Conservation (phyloP, 1,139 yeast genomes). For the Blastobotrys aristatus region DNA sequence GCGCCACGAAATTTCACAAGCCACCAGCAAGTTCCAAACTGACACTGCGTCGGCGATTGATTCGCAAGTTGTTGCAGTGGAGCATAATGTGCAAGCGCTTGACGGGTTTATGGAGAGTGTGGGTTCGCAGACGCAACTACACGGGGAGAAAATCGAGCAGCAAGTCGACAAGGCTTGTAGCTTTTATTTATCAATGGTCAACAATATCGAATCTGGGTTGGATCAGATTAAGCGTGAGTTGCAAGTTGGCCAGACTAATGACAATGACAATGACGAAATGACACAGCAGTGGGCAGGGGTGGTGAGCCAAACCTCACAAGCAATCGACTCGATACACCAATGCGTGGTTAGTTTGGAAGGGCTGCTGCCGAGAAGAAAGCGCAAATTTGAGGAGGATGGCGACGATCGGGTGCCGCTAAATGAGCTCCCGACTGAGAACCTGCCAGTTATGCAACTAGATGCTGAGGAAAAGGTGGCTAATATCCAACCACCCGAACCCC, state of each 20-base stretch:
- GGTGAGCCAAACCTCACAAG: background rate
- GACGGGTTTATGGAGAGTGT: constrained; percentile 10
- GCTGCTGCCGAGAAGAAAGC: background rate
- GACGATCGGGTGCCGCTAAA: constrained; percentile 11
- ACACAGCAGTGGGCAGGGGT: constrained; percentile 8
- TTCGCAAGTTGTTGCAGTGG: constrained; percentile 11
- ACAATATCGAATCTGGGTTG: constrained; percentile 3
- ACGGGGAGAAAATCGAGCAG: background rate
- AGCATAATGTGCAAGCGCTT: constrained; percentile 8
- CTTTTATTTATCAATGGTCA: constrained; percentile 3
- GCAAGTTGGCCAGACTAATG: background rate
- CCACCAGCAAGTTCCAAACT: constrained; percentile 1
- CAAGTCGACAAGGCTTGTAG: constrained; percentile 2
- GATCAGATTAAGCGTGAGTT: background rate
- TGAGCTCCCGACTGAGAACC: constrained; percentile 13
- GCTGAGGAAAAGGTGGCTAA: constrained; percentile 1
- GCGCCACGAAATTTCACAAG: background rate
- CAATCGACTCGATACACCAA: constrained; percentile 5
- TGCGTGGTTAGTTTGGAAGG: background rate
- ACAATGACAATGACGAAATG: background rate
- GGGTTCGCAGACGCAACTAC: constrained; percentile 3
- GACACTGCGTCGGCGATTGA: constrained; percentile 7
- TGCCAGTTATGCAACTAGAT: constrained; percentile 1
- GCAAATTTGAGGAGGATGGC: constrained; percentile 6
- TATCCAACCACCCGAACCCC: background rate